A percentile compares a stretch with the other conserved stretches of the same genome.
These are phyloP conservation scores for Akanthomyces muscarius DNA, from an alignment of 2,329 filamentous ascomycete species.

Conservation along the genomic window DNA sequence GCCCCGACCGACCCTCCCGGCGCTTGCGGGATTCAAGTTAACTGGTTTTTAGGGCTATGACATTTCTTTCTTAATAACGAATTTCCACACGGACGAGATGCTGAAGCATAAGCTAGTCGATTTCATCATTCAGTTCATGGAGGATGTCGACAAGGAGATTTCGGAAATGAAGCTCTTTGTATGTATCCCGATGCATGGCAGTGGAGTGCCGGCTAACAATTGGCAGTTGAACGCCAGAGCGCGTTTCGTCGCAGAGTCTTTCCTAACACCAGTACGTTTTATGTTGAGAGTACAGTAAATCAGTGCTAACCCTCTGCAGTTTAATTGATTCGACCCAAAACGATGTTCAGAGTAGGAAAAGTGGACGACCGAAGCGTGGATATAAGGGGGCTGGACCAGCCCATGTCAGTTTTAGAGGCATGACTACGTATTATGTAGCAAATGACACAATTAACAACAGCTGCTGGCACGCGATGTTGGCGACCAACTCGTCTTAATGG, in stretches of 20 bases:
- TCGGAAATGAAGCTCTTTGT: constrained; percentile 99
- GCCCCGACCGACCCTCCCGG: constrained; percentile 1
- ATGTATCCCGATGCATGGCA: constrained; percentile 36
- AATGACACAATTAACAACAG: constrained; percentile 9
- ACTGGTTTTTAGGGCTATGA: constrained; percentile 72
- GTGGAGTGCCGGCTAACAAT: constrained; percentile 21
- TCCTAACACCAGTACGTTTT: constrained; percentile 77
- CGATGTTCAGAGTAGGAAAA: constrained; percentile 7
- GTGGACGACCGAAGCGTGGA: neutral
- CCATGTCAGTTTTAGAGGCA: constrained; percentile 6
- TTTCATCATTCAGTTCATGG: constrained; percentile 99
- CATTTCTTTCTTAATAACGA: constrained; percentile 97
- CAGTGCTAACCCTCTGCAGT: neutral
- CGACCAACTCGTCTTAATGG: accelerated
- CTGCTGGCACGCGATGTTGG: neutral
- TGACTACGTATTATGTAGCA: constrained; percentile 12
- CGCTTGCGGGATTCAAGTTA: constrained; percentile 22
- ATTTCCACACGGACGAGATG: constrained; percentile 98
- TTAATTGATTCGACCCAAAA: constrained; percentile 12
- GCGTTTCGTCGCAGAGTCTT: constrained; percentile 96
- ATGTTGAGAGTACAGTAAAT: too few relatives aligned
- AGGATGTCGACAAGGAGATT: constrained; percentile 99
- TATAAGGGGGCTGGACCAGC: constrained; percentile 1
- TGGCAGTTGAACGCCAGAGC: constrained; percentile 86
- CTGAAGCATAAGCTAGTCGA: constrained; percentile 98